Percentiles rank a stretch among this genome's conserved stretches.
phyloP scores from a whole-genome alignment of 192 early-diverging fungal genomes.

The Gaertneriomyces semiglobifer region DNA sequence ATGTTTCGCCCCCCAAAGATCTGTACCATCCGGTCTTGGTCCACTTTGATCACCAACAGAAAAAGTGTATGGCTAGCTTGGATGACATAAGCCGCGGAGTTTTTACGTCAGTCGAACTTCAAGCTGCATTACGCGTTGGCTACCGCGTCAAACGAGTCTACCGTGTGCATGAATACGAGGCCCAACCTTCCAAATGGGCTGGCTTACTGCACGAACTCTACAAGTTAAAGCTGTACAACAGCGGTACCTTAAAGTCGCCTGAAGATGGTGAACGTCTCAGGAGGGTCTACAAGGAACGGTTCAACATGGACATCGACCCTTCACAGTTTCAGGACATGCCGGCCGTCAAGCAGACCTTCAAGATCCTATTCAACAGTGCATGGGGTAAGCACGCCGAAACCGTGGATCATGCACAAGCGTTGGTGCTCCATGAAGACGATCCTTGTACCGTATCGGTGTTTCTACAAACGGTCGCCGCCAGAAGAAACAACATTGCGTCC shows the following conservation, averaged over 20 bases:
- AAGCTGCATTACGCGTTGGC: background rate
- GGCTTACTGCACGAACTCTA: too few species aligned
- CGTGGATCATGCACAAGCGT: background rate
- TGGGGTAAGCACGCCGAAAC: slow-evolving; percentile 3
- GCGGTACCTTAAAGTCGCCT: too few species aligned
- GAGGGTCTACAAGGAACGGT: too few species aligned
- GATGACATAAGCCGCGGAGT: too few species aligned
- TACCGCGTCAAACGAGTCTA: background rate
- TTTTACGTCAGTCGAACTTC: slow-evolving; percentile 1
- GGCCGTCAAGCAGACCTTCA: background rate
- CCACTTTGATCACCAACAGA: background rate
- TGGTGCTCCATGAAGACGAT: background rate
- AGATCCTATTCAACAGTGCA: background rate
- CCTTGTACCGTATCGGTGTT: too few species aligned
- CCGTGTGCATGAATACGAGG: background rate
- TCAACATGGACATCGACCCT: too few species aligned
- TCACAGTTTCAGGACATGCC: too few species aligned
- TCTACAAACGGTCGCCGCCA: too few species aligned
- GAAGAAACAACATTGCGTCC: background rate
- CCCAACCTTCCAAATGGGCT: background rate
- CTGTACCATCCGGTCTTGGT: slow-evolving; percentile 3
- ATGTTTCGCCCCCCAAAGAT: too few species aligned
- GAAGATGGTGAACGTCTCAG: too few species aligned
- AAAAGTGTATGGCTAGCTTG: background rate
- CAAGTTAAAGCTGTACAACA: too few species aligned